Percentiles rank a stretch among this genome's conserved stretches.
These are phyloP conservation scores for Capsicum baccatum DNA, from an alignment of 257 asterid genomes.

Conservation along the genomic window DNA sequence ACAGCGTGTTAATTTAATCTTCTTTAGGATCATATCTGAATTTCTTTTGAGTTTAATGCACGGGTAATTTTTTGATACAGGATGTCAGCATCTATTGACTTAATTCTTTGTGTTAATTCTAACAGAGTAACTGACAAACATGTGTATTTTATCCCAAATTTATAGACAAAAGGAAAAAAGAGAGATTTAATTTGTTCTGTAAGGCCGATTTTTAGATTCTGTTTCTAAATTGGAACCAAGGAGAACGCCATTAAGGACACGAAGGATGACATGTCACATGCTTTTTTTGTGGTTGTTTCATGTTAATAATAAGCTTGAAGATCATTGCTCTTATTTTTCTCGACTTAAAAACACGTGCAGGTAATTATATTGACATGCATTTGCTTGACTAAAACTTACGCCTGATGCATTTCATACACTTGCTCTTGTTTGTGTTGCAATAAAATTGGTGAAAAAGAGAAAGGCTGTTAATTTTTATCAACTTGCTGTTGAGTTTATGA, in stretches of 20 bases:
- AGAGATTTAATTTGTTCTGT: background rate
- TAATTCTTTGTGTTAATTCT: background rate
- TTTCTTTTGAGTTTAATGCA: background rate
- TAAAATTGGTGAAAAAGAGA: slow-evolving; percentile 21
- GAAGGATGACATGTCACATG: background rate
- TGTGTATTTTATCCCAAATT: background rate
- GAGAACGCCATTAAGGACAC: background rate
- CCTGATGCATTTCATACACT: slow-evolving; percentile 31
- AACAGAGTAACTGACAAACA: background rate
- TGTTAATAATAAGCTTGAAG: background rate
- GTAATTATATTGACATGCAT: too few species aligned
- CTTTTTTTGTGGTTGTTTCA: background rate
- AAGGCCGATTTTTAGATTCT: background rate
- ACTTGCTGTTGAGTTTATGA: slow-evolving; percentile 17
- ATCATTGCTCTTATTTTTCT: too few species aligned
- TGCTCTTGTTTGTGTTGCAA: slow-evolving; percentile 26
- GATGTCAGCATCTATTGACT: background rate
- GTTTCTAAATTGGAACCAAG: background rate
- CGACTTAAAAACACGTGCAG: too few species aligned
- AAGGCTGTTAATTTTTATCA: slow-evolving; percentile 4
- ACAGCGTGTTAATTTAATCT: background rate
- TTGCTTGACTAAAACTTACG: background rate
- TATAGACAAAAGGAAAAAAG: background rate
- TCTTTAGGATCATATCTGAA: background rate
- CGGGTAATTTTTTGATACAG: background rate